These are phyloP conservation scores for Solanum habrochaites DNA, from an alignment of 257 asterid genomes.

Conservation along the genomic window DNA sequence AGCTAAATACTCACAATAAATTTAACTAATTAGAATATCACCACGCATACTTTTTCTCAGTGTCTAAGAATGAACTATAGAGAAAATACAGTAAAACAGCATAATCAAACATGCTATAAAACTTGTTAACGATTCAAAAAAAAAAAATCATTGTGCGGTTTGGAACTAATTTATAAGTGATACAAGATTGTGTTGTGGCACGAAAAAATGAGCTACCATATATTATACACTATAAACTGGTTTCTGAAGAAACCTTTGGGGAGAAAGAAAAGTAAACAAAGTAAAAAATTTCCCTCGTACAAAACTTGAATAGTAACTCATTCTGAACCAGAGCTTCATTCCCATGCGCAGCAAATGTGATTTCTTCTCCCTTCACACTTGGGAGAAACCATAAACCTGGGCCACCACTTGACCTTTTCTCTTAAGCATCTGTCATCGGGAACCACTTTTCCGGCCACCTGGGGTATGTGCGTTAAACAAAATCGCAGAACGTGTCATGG, in stretches of 20 bases:
- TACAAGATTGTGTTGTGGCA: background rate
- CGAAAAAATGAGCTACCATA: background rate
- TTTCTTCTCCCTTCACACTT: background rate
- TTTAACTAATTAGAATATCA: background rate
- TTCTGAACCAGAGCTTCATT: slow-evolving; percentile 80
- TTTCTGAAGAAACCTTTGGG: background rate
- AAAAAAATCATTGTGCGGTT: background rate
- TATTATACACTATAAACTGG: background rate
- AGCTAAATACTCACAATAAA: background rate
- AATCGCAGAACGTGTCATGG: slow-evolving; percentile 88
- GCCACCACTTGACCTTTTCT: background rate
- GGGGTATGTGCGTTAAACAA: slow-evolving; percentile 75
- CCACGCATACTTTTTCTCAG: background rate
- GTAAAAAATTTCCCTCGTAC: background rate
- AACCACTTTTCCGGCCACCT: slow-evolving; percentile 86
- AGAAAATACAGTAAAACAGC: background rate
- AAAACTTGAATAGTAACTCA: background rate
- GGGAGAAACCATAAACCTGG: background rate
- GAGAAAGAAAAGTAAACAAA: background rate
- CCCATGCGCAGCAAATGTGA: slow-evolving; percentile 19
- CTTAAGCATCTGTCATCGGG: slow-evolving; percentile 42
- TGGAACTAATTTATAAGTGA: background rate
- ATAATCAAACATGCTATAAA: background rate
- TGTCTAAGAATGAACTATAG: background rate
- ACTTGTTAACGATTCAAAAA: background rate